A percentile compares a stretch with the other conserved stretches of the same genome.
These are phyloP conservation scores for Sporothrix dimorphospora DNA, from an alignment of 2,329 filamentous ascomycete species.

Conservation along the genomic window DNA sequence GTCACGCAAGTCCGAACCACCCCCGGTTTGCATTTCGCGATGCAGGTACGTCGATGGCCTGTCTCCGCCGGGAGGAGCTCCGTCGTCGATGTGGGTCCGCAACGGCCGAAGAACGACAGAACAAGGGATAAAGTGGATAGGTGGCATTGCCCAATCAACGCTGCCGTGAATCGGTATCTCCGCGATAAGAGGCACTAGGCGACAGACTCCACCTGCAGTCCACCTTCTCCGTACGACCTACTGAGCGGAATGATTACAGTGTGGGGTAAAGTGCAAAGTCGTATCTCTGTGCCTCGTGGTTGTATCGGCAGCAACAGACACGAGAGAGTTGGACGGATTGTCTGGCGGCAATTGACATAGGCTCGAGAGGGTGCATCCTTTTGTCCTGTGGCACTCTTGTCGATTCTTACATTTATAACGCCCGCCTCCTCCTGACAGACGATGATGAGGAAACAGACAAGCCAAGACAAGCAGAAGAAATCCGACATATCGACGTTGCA, in stretches of 20 bases:
- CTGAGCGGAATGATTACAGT: constrained; percentile 4
- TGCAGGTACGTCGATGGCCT: background rate
- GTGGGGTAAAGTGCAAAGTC: constrained; percentile 3
- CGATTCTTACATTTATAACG: constrained; percentile 12
- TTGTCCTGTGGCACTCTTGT: background rate
- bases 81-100: background rate
- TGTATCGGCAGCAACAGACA: background rate
- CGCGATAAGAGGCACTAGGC: background rate
- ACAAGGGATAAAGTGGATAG: background rate
- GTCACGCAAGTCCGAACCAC: background rate
- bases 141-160: background rate
- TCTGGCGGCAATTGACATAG: background rate
- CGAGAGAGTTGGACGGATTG: background rate
- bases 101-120: background rate
- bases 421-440: background rate
- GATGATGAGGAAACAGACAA: background rate
- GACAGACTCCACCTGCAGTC: background rate
- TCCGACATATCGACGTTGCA: background rate
- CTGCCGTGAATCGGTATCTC: background rate
- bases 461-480: constrained; percentile 2
- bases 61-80: constrained; percentile 18
- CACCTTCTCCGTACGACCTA: background rate
- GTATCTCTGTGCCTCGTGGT: constrained; percentile 13
- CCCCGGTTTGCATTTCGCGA: background rate
- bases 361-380: background rate